These are phyloP conservation scores for Sporothrix protearum DNA, from an alignment of 2,329 filamentous ascomycete species.

Conservation along the genomic window DNA sequence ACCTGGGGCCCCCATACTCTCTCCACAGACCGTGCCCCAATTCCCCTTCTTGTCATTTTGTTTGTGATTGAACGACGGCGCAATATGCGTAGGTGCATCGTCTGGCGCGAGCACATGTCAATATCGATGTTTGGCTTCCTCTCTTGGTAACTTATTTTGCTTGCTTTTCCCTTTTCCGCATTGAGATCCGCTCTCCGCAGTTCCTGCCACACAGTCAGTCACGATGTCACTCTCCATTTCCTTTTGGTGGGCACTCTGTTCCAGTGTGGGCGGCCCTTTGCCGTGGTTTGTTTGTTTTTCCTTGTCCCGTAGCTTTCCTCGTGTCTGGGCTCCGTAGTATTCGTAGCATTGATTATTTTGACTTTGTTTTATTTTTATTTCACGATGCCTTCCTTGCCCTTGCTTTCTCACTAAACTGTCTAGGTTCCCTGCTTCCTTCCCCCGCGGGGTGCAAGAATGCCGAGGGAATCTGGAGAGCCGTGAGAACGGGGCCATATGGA, in stretches of 20 bases:
- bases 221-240: neutral
- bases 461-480: conserved; percentile 6
- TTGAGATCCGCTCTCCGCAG: neutral
- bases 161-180: neutral
- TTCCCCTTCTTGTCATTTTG: neutral
- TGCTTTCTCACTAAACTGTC: neutral
- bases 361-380: neutral
- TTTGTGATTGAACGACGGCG: neutral
- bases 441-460: conserved; percentile 4
- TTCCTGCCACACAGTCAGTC: neutral
- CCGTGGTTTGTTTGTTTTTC: neutral
- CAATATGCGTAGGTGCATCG: neutral
- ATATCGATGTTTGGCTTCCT: neutral
- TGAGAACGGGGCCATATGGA: neutral
- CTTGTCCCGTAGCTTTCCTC: neutral
- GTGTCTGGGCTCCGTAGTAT: neutral
- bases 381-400: neutral
- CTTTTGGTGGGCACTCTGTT: neutral
- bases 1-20: neutral
- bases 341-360: neutral
- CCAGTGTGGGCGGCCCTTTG: neutral
- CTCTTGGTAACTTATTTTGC: neutral
- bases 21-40: neutral
- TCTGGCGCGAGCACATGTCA: conserved; percentile 15
- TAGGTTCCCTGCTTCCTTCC: neutral